phyloP scores from a whole-genome alignment of 306 rosid genomes.

The Dalbergia oliveri region DNA sequence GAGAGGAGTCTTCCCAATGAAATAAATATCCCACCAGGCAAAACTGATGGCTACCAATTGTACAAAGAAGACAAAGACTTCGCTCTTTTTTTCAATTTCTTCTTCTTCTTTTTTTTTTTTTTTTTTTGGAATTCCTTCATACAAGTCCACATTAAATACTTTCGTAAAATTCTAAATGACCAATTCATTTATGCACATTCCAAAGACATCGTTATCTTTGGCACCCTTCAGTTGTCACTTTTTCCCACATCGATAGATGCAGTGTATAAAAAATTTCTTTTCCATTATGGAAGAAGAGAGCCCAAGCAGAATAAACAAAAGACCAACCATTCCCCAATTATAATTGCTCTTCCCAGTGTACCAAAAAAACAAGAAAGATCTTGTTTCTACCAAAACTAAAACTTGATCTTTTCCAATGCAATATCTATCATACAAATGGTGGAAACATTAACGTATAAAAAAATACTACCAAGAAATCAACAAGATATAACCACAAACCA shows the following conservation, averaged over 20 bases:
- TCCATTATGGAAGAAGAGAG: conserved; percentile 15
- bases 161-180: conserved; percentile 40
- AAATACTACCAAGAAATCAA: conserved; percentile 32
- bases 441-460: conserved; percentile 12
- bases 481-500: background rate
- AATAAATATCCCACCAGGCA: conserved; percentile 36
- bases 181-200: conserved; percentile 23
- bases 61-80: conserved; percentile 23
- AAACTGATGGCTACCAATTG: conserved; percentile 36
- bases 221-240: conserved; percentile 25
- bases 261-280: background rate
- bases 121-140: conserved; percentile 26
- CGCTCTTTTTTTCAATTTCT: conserved; percentile 22
- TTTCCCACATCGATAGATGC: conserved; percentile 21
- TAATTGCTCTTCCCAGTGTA: conserved; percentile 7
- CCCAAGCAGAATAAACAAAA: conserved; percentile 31
- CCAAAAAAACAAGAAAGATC: background rate
- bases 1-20: conserved; percentile 27
- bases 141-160: conserved; percentile 28
- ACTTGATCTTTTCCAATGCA: conserved; percentile 22
- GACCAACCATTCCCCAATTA: conserved; percentile 7
- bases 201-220: conserved; percentile 30
- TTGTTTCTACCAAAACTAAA: conserved; percentile 25
- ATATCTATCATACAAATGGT: conserved; percentile 34
- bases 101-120: too few species aligned